Base-by-base conservation (phyloP, 495 filamentous ascomycete genomes). In the Lepidopterella palustris region DNA sequence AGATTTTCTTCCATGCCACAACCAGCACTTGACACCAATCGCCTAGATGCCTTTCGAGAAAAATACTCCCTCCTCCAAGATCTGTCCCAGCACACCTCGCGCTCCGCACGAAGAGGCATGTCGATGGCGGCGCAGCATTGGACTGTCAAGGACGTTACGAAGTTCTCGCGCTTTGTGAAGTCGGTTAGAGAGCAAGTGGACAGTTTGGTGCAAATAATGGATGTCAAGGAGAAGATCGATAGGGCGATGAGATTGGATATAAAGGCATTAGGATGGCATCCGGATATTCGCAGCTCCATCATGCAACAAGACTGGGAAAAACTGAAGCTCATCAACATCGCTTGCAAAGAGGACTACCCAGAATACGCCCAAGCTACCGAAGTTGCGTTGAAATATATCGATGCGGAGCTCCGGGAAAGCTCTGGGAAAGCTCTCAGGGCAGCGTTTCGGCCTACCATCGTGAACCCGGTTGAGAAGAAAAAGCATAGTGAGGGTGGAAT, bases 41-140 rank as follows among this genome's bases (percentile, higher is more conserved):
- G 71, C 1, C 63, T 72, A 3, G 71, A 72, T 26, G 66, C 61
- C 4, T 74, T 74, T 45, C 60, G 70, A 18, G 71, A 74, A 56
- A 65, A 64, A 27, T 71, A 60, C 40, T 61, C 51, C 35, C 49
- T 73, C 24, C 55, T 73, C 2, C 60, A 69, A n/a, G 68, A 73
- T 35, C 63, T 73, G 0, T 62, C 64, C 11, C 57, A 32, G 6
- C 56, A 59, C 10, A 25, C 11, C 15, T 48, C 52, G 45, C 20
- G 39, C 4, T 21, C 20, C 9, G 24, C 49, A 3, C 31, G 55
- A 10, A 31, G 71, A 23, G 56, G 42, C 42, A 61, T 60, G 35
- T 66, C 61, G 23, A 72, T 73, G 45, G 58, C 63, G 29, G 55
- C 55, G 32, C 61, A 62, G 15, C 59, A 58, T 21, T 73, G 71